These are phyloP conservation scores for Dryadomyces quercivorus DNA, from an alignment of 2,329 filamentous ascomycete genomes.

Conservation along the genomic window DNA sequence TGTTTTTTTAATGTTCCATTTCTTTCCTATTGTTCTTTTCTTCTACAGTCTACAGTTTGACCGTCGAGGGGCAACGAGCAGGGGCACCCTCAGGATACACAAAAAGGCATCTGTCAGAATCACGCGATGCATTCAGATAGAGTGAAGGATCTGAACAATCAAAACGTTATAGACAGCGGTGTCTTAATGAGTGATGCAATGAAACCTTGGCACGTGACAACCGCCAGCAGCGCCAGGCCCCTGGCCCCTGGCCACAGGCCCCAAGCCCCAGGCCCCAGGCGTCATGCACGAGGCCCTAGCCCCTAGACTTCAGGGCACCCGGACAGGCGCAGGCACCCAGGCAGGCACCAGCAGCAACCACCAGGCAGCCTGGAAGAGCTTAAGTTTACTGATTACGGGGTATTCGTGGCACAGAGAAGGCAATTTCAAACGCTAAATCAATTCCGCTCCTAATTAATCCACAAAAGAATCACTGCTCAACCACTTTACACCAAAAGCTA, in stretches of 20 bases:
- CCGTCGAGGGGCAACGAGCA: background rate
- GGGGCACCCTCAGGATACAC: conserved; percentile 1
- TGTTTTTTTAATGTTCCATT: background rate
- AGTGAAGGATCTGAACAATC: conserved; percentile 1
- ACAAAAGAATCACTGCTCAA: background rate
- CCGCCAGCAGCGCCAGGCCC: no score
- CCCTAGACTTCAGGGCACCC: no score
- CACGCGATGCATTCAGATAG: conserved; percentile 1
- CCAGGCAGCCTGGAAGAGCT: no score
- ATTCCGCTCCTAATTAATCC: background rate
- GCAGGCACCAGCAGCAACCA: no score
- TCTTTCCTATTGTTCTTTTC: background rate
- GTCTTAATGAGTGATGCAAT: background rate
- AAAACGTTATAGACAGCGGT: background rate
- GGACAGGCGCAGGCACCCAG: no score
- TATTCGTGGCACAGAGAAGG: no score
- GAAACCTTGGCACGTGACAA: background rate
- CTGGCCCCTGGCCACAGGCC: no score
- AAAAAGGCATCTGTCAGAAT: background rate
- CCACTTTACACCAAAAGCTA: background rate
- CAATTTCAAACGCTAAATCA: background rate
- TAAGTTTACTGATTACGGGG: no score
- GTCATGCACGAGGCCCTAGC: no score
- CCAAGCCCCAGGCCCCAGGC: no score
- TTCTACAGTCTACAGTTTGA: background rate